Evolutionary conservation across 306 rosid species (phyloP).

Genomic region (Pueraria montana): DNA sequence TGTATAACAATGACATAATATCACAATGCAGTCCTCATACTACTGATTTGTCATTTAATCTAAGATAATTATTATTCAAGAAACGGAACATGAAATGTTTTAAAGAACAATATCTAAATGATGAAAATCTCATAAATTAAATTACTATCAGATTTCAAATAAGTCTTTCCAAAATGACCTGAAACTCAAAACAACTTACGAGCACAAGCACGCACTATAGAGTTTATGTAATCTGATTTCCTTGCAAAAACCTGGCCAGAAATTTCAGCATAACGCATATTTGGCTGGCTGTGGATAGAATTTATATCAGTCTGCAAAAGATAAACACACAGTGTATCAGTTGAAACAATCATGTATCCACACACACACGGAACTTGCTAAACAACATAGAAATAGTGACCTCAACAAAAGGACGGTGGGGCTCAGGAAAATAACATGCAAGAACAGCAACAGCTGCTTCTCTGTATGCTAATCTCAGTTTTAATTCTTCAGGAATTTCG

Average conservation of each 20-base stretch:
- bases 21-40: constrained; percentile 8
- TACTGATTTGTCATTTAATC: constrained; percentile 12
- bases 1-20: constrained; percentile 3
- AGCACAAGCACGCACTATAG: constrained; percentile 96
- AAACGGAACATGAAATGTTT: constrained; percentile 36
- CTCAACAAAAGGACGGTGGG: constrained; percentile 79
- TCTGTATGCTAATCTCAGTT: constrained; percentile 90
- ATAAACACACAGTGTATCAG: constrained; percentile 22
- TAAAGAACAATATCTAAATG: constrained; percentile 12
- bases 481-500: constrained; percentile 90
- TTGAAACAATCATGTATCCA: constrained; percentile 45
- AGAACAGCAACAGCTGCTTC: constrained; percentile 98
- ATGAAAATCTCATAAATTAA: constrained; percentile 27
- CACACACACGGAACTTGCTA: constrained; percentile 15
- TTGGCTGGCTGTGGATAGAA: constrained; percentile 82
- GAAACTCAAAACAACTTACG: constrained; percentile 71
- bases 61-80: constrained; percentile 13
- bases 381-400: constrained; percentile 55
- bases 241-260: constrained; percentile 83
- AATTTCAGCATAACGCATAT: constrained; percentile 75
- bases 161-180: constrained; percentile 44
- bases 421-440: constrained; percentile 91
- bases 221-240: constrained; percentile 83
- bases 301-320: constrained; percentile 90
- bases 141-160: constrained; percentile 11